Evolutionary conservation across 2,329 filamentous ascomycete species (phyloP), one percentile per base, ranked within the genome.

Genomic region (Fusarium buharicum): DNA sequence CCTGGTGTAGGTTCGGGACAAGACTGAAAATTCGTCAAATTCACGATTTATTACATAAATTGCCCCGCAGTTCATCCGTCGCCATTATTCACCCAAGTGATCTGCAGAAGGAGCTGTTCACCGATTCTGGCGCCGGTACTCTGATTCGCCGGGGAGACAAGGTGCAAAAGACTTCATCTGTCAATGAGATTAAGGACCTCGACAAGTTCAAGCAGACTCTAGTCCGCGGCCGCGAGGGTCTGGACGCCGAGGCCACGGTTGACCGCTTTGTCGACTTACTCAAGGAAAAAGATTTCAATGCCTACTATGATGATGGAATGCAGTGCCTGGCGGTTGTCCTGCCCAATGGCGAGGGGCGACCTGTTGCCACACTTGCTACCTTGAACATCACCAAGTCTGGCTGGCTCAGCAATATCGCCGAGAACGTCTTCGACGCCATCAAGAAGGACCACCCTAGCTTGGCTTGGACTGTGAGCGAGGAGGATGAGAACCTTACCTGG

Each of bases 41-140:
- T n/a, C n/a, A n/a, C n/a, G n/a, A n/a, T n/a, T n/a, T n/a, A n/a
- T n/a, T n/a, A n/a, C n/a, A n/a, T n/a, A n/a, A n/a, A n/a, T n/a
- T n/a, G 16, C 95, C 95, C 47, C 89, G 92, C 70, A 94, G 91
- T 53, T 97, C 94, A 16, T 96, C 92, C 70, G 94, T 99, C 45
- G 95, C 95, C 60, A 98, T 99, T 72, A 99, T 98, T 69, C 93
- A 98, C 78, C 94, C 95, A 3, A 93, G 91, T 64, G 93, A 96
- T 75, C 84, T 99, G 38, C 93, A 98, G 79, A 97, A 96, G 80
- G 95, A 99, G 77, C 82, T 98, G 6, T 97, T 98, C 78, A 98
- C 94, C 14, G 93, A 98, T 77, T 95, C 92, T 11, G 94, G 95
- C 66, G 94, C 93, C 44, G 94, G 95, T 57, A 98, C 94, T 30